Percentiles rank a stretch among this genome's conserved stretches.
These are phyloP conservation scores for Lepidium sativum DNA, from an alignment of 345 rosid species.

Conservation along the genomic window DNA sequence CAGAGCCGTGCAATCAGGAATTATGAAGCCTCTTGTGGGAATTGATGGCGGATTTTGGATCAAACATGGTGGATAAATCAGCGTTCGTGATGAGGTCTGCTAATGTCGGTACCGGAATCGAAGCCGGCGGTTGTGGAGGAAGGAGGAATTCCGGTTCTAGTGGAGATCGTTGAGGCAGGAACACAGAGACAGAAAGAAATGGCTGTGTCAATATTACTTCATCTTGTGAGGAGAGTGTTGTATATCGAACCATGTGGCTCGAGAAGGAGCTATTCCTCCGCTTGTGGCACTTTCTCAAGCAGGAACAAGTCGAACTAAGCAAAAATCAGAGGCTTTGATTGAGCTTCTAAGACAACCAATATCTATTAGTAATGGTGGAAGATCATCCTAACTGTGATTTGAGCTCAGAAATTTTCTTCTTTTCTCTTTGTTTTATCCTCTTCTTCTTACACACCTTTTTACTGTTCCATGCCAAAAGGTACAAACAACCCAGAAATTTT, in stretches of 20 bases:
- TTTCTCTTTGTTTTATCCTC: background rate
- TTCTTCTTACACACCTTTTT: background rate
- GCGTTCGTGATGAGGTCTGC: constrained; percentile 54
- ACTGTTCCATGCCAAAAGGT: background rate
- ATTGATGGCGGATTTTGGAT: constrained; percentile 88
- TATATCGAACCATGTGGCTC: constrained; percentile 59
- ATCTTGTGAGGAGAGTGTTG: constrained; percentile 57
- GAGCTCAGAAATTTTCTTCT: background rate
- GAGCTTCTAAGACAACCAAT: constrained; percentile 85
- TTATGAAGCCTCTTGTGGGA: constrained; percentile 84
- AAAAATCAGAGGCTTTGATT: constrained; percentile 73
- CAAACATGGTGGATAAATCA: constrained; percentile 98
- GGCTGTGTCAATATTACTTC: constrained; percentile 55
- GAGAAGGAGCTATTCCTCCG: constrained; percentile 96
- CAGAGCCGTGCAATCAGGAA: constrained; percentile 69
- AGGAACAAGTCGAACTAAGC: constrained; percentile 83
- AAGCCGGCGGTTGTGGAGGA: constrained; percentile 68
- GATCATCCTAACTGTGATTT: no score
- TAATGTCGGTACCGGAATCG: constrained; percentile 57
- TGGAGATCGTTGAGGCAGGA: constrained; percentile 82
- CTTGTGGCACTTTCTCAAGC: constrained; percentile 71
- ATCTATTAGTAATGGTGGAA: constrained; percentile 57
- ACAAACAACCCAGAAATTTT: background rate
- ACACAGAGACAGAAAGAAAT: constrained; percentile 86
- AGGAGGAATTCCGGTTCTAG: constrained; percentile 86